phyloP scores from a whole-genome alignment of 139 green algal species.

The Chlorella sp. region DNA sequence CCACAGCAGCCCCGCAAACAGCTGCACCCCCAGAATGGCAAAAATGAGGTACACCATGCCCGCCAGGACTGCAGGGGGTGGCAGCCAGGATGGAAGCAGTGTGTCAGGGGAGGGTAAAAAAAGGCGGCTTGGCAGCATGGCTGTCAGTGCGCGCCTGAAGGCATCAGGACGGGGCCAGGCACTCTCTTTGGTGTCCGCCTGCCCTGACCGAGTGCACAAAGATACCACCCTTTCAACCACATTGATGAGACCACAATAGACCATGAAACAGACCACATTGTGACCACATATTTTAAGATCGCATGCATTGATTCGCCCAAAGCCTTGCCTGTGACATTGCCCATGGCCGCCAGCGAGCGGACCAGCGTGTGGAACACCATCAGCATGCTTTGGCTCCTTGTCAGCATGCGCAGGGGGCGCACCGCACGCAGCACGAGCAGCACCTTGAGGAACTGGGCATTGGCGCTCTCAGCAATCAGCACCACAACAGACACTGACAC shows the following conservation, averaged over 20 bases:
- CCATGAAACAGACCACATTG: too few species aligned
- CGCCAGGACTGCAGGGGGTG: conserved; percentile 61
- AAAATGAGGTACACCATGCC: conserved; percentile 88
- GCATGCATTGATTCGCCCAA: too few species aligned
- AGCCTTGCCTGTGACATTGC: conserved; percentile 64
- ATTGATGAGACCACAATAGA: too few species aligned
- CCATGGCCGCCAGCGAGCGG: conserved; percentile 73
- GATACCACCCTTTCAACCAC: too few species aligned
- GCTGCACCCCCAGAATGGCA: conserved; percentile 85
- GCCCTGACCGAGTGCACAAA: too few species aligned
- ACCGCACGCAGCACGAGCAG: conserved; percentile 75
- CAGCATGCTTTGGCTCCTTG: conserved; percentile 28
- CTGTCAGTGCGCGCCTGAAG: background rate
- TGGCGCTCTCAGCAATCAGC: conserved; percentile 25
- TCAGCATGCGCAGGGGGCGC: conserved; percentile 60
- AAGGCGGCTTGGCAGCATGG: background rate
- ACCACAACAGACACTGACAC: conserved; percentile 64
- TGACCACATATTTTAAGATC: too few species aligned
- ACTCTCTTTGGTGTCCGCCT: background rate
- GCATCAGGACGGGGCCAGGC: background rate
- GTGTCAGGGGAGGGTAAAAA: background rate
- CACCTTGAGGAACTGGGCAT: conserved; percentile 48
- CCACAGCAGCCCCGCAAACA: conserved; percentile 71
- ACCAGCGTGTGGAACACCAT: conserved; percentile 84
- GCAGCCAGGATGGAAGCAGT: background rate